Conservation (phyloP, 164 flowering plant species). For the Dillenia turbinata region DNA sequence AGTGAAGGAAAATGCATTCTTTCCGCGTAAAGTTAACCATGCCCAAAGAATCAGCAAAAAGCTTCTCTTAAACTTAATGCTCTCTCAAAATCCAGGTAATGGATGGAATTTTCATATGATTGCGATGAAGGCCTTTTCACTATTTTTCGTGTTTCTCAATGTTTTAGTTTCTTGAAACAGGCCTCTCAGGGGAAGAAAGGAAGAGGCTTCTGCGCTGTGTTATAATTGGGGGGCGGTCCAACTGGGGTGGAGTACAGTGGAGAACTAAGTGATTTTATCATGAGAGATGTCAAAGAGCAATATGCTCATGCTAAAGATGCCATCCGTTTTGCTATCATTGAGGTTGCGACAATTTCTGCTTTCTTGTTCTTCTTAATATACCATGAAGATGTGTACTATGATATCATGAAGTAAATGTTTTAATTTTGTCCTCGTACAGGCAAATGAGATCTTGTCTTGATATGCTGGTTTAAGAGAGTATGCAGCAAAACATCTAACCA, state of each 20-base stretch:
- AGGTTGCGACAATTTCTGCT: conserved; percentile 34
- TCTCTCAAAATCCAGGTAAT: conserved; percentile 73
- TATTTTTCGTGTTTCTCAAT: not conserved
- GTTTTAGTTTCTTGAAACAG: conserved; percentile 26
- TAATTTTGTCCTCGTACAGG: conserved; percentile 31
- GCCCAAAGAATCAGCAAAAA: conserved; percentile 90
- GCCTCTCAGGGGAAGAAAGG: conserved; percentile 72
- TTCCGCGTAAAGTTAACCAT: conserved; percentile 81
- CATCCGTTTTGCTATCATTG: conserved; percentile 72
- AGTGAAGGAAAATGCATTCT: conserved; percentile 72
- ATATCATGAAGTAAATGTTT: not conserved
- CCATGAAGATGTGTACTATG: not conserved
- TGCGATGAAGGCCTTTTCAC: not conserved
- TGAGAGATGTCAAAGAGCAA: conserved; percentile 61
- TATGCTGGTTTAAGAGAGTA: conserved; percentile 65
- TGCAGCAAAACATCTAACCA: conserved; percentile 71
- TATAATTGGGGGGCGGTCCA: conserved; percentile 85
- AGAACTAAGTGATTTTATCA: conserved; percentile 83
- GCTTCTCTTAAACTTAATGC: conserved; percentile 84
- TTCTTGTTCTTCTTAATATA: not conserved
- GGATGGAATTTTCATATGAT: not conserved
- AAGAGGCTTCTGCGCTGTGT: conserved; percentile 76
- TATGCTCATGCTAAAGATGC: conserved; percentile 77
- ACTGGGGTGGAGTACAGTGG: conserved; percentile 94
- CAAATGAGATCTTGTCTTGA: conserved; percentile 87